These are phyloP conservation scores for Hypoxylon sp. DNA, from an alignment of 2,329 filamentous ascomycete species.

Conservation along the genomic window DNA sequence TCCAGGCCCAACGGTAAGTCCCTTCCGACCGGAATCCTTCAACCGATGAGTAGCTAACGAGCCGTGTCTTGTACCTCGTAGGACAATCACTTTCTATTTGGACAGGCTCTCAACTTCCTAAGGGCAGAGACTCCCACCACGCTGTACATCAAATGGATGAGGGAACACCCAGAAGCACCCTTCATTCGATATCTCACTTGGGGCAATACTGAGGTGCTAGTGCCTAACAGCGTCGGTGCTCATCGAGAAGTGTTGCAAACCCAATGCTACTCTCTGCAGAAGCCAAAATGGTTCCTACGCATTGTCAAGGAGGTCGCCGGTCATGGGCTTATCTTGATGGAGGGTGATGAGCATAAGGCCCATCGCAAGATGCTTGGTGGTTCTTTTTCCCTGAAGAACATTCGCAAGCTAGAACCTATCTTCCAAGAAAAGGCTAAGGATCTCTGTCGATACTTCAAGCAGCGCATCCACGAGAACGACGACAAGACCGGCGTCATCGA, in stretches of 20 bases:
- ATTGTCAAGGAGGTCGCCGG: slow-evolving; percentile 41
- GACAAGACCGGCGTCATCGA: slow-evolving; percentile 15
- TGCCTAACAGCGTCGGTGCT: slow-evolving; percentile 38
- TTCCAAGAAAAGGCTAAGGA: slow-evolving; percentile 46
- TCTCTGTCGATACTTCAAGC: slow-evolving; percentile 8
- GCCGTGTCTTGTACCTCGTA: slow-evolving; percentile 6
- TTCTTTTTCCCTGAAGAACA: slow-evolving; percentile 46
- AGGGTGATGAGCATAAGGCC: slow-evolving; percentile 48
- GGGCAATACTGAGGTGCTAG: slow-evolving; percentile 41
- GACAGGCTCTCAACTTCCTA: slow-evolving; percentile 32
- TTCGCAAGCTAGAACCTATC: slow-evolving; percentile 47
- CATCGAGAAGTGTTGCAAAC: slow-evolving; percentile 43
- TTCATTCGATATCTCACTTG: slow-evolving; percentile 43
- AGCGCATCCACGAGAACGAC: slow-evolving; percentile 2
- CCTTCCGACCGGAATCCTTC: not conserved
- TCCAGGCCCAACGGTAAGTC: slow-evolving; percentile 30
- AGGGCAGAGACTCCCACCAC: slow-evolving; percentile 23
- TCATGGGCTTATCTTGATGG: slow-evolving; percentile 48
- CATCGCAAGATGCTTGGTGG: slow-evolving; percentile 47
- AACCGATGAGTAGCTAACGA: too few species aligned
- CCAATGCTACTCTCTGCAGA: slow-evolving; percentile 46
- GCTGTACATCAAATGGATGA: slow-evolving; percentile 39
- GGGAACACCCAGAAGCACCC: slow-evolving; percentile 37
- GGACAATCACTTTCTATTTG: slow-evolving; percentile 37
- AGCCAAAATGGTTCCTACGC: slow-evolving; percentile 39